Evolutionary conservation across 2,329 filamentous ascomycete species (phyloP).

Genomic region (Colletotrichum gloeosporioides): DNA sequence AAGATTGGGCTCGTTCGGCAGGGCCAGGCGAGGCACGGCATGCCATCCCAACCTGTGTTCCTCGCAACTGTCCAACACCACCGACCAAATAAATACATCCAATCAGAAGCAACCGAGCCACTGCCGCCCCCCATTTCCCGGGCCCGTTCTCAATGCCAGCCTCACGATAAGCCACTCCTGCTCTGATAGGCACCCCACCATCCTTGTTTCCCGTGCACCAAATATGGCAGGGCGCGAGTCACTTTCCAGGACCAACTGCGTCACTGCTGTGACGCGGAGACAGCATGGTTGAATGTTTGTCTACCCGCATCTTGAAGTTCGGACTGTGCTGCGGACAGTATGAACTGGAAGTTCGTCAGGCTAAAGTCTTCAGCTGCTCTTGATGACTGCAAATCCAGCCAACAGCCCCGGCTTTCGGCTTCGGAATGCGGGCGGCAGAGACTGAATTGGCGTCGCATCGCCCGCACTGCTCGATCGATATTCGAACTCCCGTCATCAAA

Average conservation of each 20-base stretch:
- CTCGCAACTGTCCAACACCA: background rate
- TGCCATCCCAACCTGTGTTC: background rate
- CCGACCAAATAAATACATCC: background rate
- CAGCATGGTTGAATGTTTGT: background rate
- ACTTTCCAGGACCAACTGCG: background rate
- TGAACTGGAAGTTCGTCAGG: background rate
- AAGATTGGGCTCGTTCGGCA: constrained; percentile 1
- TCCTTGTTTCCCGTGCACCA: background rate
- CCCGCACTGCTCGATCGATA: background rate
- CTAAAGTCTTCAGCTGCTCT: background rate
- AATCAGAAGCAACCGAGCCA: background rate
- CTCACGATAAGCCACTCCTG: background rate
- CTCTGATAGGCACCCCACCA: background rate
- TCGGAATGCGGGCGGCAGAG: background rate
- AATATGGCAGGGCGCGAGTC: background rate
- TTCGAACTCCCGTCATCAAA: background rate
- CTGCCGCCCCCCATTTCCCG: background rate
- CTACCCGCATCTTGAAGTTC: background rate
- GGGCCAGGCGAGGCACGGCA: background rate
- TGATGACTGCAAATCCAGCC: background rate
- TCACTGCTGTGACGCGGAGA: background rate
- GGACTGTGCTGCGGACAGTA: background rate
- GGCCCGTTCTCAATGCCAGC: background rate
- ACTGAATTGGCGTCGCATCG: background rate
- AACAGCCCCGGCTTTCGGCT: background rate